phyloP scores from a whole-genome alignment of 164 flowering plant genomes.

The Vitis labrusca region DNA sequence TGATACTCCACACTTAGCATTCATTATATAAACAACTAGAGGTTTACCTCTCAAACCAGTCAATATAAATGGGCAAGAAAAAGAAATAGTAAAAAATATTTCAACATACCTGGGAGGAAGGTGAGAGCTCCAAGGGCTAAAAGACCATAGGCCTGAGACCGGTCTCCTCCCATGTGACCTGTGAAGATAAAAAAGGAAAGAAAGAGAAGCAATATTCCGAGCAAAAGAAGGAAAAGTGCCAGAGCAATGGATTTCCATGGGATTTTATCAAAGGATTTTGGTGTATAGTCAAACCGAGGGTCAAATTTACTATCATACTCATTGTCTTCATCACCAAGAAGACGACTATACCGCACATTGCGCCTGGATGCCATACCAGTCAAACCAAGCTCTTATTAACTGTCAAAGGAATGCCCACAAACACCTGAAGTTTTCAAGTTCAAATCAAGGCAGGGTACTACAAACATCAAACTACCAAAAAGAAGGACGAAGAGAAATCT shows the following conservation, averaged over 20 bases:
- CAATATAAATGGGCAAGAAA: neutral
- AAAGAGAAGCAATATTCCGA: conserved; percentile 68
- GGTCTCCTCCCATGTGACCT: conserved; percentile 95
- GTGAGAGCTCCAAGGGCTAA: conserved; percentile 69
- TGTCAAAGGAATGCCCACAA: neutral
- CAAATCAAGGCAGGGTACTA: neutral
- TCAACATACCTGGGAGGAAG: conserved; percentile 71
- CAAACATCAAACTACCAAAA: neutral
- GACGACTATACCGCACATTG: conserved; percentile 48
- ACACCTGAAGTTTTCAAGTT: conserved; percentile 5
- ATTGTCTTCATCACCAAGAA: conserved; percentile 50
- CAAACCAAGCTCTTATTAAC: neutral
- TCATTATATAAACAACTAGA: too few relatives aligned
- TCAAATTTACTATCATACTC: conserved; percentile 35
- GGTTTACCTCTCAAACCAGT: neutral
- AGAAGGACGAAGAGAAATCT: neutral
- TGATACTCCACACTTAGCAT: too few relatives aligned
- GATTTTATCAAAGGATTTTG: conserved; percentile 57
- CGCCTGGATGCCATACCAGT: conserved; percentile 61
- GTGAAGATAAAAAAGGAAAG: conserved; percentile 73
- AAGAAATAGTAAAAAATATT: neutral
- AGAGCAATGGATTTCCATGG: conserved; percentile 91
- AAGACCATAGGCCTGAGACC: conserved; percentile 78
- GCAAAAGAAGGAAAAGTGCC: conserved; percentile 70
- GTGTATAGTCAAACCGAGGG: conserved; percentile 77